Base-by-base conservation (phyloP, 2,329 filamentous ascomycete genomes). In the Penicillium occitanis region DNA sequence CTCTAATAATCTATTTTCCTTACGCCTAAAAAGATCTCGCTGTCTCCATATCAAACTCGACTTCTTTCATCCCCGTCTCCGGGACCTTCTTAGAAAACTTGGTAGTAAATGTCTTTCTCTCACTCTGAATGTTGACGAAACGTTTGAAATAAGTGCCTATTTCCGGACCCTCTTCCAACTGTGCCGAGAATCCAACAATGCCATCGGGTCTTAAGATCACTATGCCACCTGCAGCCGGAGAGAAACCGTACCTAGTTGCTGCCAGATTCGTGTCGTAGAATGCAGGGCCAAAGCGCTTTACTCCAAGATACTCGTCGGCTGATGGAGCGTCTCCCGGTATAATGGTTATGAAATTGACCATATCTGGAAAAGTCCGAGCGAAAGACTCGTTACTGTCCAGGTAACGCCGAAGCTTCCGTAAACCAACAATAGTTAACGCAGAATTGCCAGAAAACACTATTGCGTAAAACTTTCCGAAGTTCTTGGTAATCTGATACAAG, bases 251-350 rank as follows among this genome's bases (percentile, higher is more conserved):
- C 50, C 28, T 33, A 11, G 50, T 33, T 53, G 50, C 50, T 53
- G 50, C 50, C 8, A 53, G 14, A 17, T 53, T 53, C n/a, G 50
- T 33, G 50, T 53, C 50, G 50, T 53, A 53, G 50, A 53, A 53
- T 53, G 50, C 28, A 33, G 28, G 28, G 4, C 50, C 50, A n/a
- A 53, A 53, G 25, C 25, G 8, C n/a, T 53, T 53, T 33, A 53
- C 50, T 53, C 50, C 28, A 33, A 53, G 50, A 30, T 53, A 53
- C 8, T 53, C 50, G 11, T 53, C 28, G 28, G 50, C 50, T 33
- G 50, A 53, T 33, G 50, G 28, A n/a, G 50, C 50, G 28, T 53
- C 50, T 33, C 50, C 50, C 3, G 50, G 50, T 33, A 53, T 33
- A 33, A 53, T 53, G 14, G 50, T 53, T 33, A 53, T 33, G 28